A percentile compares a stretch with the other conserved stretches of the same genome.
phyloP scores from a whole-genome alignment of 169 alveolate genomes.

The Eimeria falciformis region DNA sequence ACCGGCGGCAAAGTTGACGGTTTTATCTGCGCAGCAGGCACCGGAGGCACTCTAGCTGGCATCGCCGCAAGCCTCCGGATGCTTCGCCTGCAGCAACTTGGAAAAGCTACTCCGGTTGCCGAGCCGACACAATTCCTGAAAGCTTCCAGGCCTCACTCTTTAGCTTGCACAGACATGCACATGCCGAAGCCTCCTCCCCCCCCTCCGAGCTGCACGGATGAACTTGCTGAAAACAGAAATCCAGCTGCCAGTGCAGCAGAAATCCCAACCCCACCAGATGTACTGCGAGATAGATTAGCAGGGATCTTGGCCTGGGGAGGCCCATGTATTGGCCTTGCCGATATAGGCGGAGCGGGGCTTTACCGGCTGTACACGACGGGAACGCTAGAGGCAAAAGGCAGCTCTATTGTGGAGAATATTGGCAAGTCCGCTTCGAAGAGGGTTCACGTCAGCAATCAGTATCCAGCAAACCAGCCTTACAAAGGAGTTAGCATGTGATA shows the following conservation, averaged over 20 bases:
- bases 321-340: slow-evolving; percentile 57
- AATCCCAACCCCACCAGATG: not conserved
- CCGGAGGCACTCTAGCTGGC: slow-evolving; percentile 95
- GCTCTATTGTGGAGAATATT: slow-evolving; percentile 53
- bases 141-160: not conserved
- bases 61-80: slow-evolving; percentile 72
- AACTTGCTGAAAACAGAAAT: not conserved
- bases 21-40: slow-evolving; percentile 89
- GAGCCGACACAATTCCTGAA: too few relatives aligned
- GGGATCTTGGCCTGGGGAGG: not conserved
- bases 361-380: slow-evolving; percentile 53
- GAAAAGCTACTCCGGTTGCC: too few relatives aligned
- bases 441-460: too few relatives aligned
- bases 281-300: not conserved
- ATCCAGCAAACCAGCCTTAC: too few relatives aligned
- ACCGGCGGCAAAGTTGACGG: slow-evolving; percentile 89
- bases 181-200: not conserved
- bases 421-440: too few relatives aligned
- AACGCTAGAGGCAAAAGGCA: slow-evolving; percentile 20
- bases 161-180: not conserved
- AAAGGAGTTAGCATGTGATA: too few relatives aligned
- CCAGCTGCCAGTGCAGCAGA: too few relatives aligned
- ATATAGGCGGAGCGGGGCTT: slow-evolving; percentile 52
- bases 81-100: not conserved
- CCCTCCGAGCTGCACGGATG: not conserved